Conservation (phyloP, 306 rosid species). For the Malus fusca region DNA sequence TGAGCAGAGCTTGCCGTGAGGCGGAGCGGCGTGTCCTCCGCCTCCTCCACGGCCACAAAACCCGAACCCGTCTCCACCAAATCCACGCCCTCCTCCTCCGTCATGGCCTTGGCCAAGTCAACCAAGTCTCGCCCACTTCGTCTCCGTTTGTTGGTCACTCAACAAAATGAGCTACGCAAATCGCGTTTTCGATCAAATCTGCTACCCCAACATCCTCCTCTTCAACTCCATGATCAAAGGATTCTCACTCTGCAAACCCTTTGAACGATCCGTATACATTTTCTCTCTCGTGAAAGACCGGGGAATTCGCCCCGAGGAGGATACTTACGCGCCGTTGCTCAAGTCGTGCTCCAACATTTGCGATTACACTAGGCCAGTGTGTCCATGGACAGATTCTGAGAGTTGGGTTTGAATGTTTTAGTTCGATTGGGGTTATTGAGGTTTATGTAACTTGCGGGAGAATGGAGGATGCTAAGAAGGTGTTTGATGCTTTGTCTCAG, state of each 20-base stretch:
- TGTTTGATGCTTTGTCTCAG: slow-evolving; percentile 56
- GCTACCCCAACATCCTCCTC: slow-evolving; percentile 51
- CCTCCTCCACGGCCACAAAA: slow-evolving; percentile 60
- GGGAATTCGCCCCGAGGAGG: slow-evolving; percentile 39
- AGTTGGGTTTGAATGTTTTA: slow-evolving; percentile 36
- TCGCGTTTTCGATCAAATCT: slow-evolving; percentile 40
- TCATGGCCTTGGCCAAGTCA: slow-evolving; percentile 64
- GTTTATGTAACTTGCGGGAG: slow-evolving; percentile 34
- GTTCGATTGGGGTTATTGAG: slow-evolving; percentile 51
- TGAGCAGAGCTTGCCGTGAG: slow-evolving; percentile 34
- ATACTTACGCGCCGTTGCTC: slow-evolving; percentile 60
- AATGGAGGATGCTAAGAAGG: slow-evolving; percentile 46
- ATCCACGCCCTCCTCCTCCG: slow-evolving; percentile 75
- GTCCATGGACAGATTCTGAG: slow-evolving; percentile 35
- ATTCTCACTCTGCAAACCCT: slow-evolving; percentile 52
- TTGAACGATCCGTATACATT: slow-evolving; percentile 35
- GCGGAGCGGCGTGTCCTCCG: slow-evolving; percentile 52
- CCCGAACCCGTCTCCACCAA: slow-evolving; percentile 43
- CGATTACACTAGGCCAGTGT: slow-evolving; percentile 34
- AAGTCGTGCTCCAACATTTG: slow-evolving; percentile 49
- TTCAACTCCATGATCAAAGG: slow-evolving; percentile 81
- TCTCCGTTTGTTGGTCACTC: slow-evolving; percentile 51
- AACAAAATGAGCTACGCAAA: slow-evolving; percentile 40
- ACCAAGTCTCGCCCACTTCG: slow-evolving; percentile 72
- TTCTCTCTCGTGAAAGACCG: slow-evolving; percentile 43